Base-by-base conservation (phyloP, 495 filamentous ascomycete genomes). In the Xylaria cubensis region DNA sequence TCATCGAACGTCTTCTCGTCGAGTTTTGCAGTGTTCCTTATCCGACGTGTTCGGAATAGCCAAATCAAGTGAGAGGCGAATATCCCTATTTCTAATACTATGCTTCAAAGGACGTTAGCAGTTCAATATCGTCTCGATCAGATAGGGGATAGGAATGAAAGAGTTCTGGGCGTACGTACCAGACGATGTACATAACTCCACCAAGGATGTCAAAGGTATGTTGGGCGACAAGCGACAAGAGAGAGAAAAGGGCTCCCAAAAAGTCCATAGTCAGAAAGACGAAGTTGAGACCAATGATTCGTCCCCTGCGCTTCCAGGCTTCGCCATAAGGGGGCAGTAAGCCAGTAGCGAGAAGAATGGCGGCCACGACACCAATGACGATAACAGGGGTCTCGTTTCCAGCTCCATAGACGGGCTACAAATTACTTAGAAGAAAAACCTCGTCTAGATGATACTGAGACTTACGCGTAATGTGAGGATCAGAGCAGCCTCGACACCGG, bases 321-420 rank as follows among this genome's bases (percentile, higher is more conserved):
- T 94, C 92, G 67, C 87, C 86, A 72, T 94, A 94, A 0, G 91
- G 91, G 3, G 92, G 91, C 2, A 94, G 64, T 9, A 94, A 79
- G 8, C 92, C 90, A 2, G 79, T 77, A n/a, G 82, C 86, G 9
- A 92, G 81, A 4, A 92, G 80, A 21, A 91, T 82, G 19, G 89
- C 84, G 3, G 89, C 89, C 58, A 88, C 75, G n/a, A 90, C 80
- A 13, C 90, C 90, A 46, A 93, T 82, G 1, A 90, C 76, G 2
- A 88, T 75, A 41, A 92, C 84, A 0, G 90, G 90, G 0, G 84
- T 86, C 12, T 85, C 72, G 46, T 83, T 80, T 0, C 86, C 85
- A 5, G 69, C 81, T 3, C 84, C 75, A 56, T 94, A 93, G 4
- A 84, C 21, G 0, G 85, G 86, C 77, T 84, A 9, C 8, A 9